Evolutionary conservation across 2,329 filamentous ascomycete species (phyloP).

Genomic region (Aspergillus niger): DNA sequence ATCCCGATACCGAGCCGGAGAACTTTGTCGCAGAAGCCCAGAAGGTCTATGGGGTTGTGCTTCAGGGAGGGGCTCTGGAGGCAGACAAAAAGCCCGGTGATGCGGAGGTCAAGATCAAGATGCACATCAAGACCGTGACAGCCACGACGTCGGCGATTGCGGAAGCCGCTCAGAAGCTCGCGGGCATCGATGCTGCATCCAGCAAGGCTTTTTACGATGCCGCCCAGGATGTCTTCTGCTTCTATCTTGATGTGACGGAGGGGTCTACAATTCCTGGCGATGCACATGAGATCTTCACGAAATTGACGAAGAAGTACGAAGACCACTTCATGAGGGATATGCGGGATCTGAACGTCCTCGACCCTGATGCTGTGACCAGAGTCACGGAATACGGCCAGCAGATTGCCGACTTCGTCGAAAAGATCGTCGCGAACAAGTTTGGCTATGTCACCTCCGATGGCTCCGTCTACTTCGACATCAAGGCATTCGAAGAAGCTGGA

Average conservation of each 20-base stretch:
- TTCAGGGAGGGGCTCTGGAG: conserved; percentile 57
- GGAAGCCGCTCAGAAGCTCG: conserved; percentile 30
- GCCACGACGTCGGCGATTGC: conserved; percentile 56
- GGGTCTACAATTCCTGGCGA: conserved; percentile 59
- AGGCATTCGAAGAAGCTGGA: conserved; percentile 78
- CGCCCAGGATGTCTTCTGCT: conserved; percentile 68
- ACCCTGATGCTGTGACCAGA: conserved; percentile 78
- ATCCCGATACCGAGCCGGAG: conserved; percentile 47
- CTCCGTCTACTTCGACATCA: conserved; percentile 92
- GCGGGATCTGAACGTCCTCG: conserved; percentile 78
- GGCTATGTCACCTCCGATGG: conserved; percentile 75
- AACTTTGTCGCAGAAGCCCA: conserved; percentile 52
- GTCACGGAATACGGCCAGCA: conserved; percentile 92
- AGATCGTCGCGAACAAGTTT: conserved; percentile 80
- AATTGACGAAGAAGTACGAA: conserved; percentile 83
- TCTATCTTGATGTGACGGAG: conserved; percentile 72
- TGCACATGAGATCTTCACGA: conserved; percentile 78
- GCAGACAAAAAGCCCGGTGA: conserved; percentile 64
- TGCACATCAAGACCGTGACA: conserved; percentile 71
- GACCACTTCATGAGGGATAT: conserved; percentile 87
- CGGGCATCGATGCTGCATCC: conserved; percentile 27
- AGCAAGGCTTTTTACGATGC: conserved; percentile 57
- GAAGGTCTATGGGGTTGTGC: conserved; percentile 56
- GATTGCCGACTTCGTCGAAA: conserved; percentile 82
- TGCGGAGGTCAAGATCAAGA: conserved; percentile 82